Evolutionary conservation across 2,329 filamentous ascomycete genomes (phyloP).

Genomic region (Xylaria sp.): DNA sequence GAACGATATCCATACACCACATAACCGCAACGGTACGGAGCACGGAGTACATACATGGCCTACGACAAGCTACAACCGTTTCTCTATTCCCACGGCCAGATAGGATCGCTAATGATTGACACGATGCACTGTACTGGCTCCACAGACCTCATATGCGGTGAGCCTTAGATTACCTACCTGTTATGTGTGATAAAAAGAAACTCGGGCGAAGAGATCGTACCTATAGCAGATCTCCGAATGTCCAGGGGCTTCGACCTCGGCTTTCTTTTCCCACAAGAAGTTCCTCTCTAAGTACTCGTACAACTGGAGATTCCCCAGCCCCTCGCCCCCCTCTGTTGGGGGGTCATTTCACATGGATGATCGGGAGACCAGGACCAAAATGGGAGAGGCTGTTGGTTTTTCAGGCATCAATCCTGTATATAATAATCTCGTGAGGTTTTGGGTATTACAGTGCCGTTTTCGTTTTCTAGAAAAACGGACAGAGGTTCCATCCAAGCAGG

Average conservation of each 20-base stretch:
- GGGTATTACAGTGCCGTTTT: not conserved
- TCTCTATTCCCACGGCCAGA: not conserved
- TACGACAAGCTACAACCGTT: not conserved
- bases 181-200: not conserved
- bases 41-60: not conserved
- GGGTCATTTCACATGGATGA: not conserved
- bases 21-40: not conserved
- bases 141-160: not conserved
- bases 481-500: not conserved
- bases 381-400: not conserved
- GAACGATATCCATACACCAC: not conserved
- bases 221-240: not conserved
- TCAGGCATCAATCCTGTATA: not conserved
- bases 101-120: not conserved
- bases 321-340: not conserved
- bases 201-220: not conserved
- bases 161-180: not conserved
- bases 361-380: not conserved
- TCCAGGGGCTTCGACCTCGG: not conserved
- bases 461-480: not conserved
- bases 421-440: not conserved
- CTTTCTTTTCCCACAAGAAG: not conserved
- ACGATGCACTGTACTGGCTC: conserved; percentile 6
- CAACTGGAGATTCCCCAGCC: not conserved
- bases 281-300: not conserved